phyloP scores from a whole-genome alignment of 306 rosid species.

The Glycine soja region DNA sequence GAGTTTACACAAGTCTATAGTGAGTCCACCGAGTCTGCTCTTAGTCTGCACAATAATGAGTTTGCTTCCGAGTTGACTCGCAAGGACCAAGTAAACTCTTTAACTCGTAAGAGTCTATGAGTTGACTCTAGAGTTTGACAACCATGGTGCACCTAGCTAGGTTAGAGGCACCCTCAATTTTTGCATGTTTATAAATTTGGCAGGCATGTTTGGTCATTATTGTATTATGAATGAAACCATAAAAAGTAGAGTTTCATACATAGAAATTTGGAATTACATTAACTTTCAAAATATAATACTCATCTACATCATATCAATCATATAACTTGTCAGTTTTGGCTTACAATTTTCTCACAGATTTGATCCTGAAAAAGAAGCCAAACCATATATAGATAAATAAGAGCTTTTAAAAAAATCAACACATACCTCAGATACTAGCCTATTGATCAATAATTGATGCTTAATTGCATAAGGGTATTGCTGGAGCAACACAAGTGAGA shows the following conservation, averaged over 20 bases:
- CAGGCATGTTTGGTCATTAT: background rate
- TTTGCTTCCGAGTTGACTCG: no score
- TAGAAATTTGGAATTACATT: background rate
- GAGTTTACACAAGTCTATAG: no score
- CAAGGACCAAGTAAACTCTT: no score
- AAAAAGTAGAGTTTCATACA: no score
- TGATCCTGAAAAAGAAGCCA: background rate
- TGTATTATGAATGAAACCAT: slow-evolving; percentile 45
- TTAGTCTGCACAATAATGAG: no score
- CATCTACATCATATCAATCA: no score
- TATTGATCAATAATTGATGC: slow-evolving; percentile 16
- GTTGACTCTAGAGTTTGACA: no score
- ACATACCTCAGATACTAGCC: slow-evolving; percentile 1
- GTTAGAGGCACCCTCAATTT: slow-evolving; percentile 20
- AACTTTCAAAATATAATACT: background rate
- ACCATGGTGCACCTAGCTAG: background rate
- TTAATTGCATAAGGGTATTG: slow-evolving; percentile 81
- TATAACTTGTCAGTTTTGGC: background rate
- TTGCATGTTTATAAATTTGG: slow-evolving; percentile 13
- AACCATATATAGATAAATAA: background rate
- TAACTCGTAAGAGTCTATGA: no score
- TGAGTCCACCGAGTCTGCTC: no score
- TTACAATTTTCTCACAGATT: slow-evolving; percentile 5
- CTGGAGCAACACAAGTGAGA: slow-evolving; percentile 98
- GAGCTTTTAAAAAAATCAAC: background rate